Evolutionary conservation across 805 yeast species (phyloP).

Genomic region (Myxozyma melibiosi): DNA sequence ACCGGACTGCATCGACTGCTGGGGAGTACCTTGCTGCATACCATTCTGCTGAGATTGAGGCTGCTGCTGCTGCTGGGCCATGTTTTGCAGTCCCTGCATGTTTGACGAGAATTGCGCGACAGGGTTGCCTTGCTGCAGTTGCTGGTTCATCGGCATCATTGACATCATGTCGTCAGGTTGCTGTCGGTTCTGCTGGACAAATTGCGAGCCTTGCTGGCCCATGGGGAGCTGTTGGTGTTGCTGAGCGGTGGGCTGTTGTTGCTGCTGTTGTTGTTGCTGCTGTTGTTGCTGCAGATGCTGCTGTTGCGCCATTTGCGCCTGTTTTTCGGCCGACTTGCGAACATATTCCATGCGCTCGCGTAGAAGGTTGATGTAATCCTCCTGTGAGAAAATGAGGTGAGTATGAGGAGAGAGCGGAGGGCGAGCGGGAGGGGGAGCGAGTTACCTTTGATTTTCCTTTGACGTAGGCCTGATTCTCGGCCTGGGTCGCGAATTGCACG

Average conservation of each 20-base stretch:
- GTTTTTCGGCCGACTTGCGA: conserved; percentile 19
- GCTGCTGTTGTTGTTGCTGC: conserved; percentile 14
- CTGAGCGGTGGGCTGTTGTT: conserved; percentile 15
- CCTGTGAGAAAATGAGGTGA: conserved; percentile 12
- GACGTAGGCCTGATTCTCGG: conserved; percentile 30
- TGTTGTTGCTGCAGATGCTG: conserved; percentile 19
- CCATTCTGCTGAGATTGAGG: not conserved
- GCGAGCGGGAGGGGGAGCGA: not conserved
- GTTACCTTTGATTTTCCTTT: conserved; percentile 26
- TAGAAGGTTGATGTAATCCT: conserved; percentile 25
- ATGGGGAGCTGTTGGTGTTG: conserved; percentile 10
- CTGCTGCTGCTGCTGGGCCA: conserved; percentile 7
- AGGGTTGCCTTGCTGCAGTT: conserved; percentile 21
- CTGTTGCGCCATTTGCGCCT: conserved; percentile 19
- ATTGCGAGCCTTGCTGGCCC: too few relatives aligned
- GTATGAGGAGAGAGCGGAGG: not conserved
- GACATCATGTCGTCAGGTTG: conserved; percentile 21
- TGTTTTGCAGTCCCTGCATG: conserved; percentile 1
- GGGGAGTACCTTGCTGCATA: not conserved
- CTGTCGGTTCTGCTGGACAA: conserved; percentile 9
- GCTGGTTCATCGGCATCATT: conserved; percentile 20
- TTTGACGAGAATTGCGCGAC: conserved; percentile 17
- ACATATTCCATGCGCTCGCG: conserved; percentile 27
- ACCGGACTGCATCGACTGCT: not conserved
- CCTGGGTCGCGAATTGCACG: conserved; percentile 20